These are phyloP conservation scores for Erucastrum elatum DNA, from an alignment of 345 rosid genomes.

Conservation along the genomic window DNA sequence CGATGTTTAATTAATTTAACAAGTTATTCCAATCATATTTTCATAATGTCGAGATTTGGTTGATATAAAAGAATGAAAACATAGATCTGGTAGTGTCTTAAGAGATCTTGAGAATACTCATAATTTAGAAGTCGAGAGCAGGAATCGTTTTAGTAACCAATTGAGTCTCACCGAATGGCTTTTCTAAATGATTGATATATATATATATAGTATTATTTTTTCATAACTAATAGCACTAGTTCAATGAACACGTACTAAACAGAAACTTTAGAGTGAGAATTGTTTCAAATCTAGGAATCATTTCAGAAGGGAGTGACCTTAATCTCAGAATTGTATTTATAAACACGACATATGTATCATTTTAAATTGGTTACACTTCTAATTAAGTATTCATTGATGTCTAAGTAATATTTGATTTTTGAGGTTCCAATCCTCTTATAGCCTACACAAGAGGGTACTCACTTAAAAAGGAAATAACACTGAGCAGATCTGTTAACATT, in stretches of 20 bases:
- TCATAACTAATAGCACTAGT: not conserved
- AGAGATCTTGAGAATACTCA: not conserved
- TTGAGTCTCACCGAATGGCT: not conserved
- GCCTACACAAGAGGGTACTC: not conserved
- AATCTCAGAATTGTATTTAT: not conserved
- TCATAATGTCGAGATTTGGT: not conserved
- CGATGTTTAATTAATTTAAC: not conserved
- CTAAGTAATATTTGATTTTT: not conserved
- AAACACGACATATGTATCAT: not conserved
- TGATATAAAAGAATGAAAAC: conserved; percentile 10
- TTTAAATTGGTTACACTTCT: not conserved
- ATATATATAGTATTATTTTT: not conserved
- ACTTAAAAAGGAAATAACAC: not conserved
- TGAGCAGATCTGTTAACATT: not conserved
- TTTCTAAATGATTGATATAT: not conserved
- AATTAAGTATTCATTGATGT: not conserved
- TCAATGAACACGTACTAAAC: too few species aligned
- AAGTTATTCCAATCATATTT: conserved; percentile 11
- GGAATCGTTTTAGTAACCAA: not conserved
- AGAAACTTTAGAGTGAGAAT: not conserved
- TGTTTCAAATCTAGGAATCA: not conserved
- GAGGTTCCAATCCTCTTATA: not conserved
- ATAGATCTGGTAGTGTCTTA: conserved; percentile 12
- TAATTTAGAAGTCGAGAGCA: conserved; percentile 3
- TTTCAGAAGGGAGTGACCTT: not conserved